Base-by-base conservation (phyloP, 2,329 filamentous ascomycete species). In the Paracorniculantispora psalliotae region DNA sequence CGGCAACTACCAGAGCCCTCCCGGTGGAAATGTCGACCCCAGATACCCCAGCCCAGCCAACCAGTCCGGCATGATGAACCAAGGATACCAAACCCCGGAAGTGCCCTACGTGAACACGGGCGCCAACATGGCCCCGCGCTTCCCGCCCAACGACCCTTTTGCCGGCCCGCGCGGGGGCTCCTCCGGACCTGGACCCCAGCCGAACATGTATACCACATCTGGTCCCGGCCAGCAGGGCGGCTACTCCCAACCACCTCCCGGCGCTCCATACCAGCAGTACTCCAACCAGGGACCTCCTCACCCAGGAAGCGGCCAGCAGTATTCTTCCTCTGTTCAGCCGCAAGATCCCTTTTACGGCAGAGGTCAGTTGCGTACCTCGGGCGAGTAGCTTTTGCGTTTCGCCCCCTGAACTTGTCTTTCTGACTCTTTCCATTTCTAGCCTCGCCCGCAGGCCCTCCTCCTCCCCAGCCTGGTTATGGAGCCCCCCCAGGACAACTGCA, bases 281-380 rank as follows among this genome's bases (percentile, higher is more conserved):
- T 66, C 70, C 65, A 65, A 63, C 67, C 68, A 77, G 65, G 71
- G 47, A 48, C 53, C 71, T 65, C 70, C 75, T 61, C 67, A 66
- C 62, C 68, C 65, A 64, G 64, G 64, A 59, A 61, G 63, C 50
- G 61, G 68, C 53, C 67, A 67, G 61, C 67, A 73, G 37, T 75
- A 75, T 62, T 66, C 54, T 35, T 57, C 70, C 55, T 67, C 73
- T 47, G 73, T 75, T 64, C 80, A 80, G 67, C 75, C 80, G 61
- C 69, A 75, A 68, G 82, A 84, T 69, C 74, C 81, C 48, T 79
- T 79, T 63, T 83, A 81, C 65, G 81, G 81, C 75, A 83, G 83
- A 78, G 82, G 83, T 82, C 79, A 79, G 80, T 86, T 68, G 64
- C 66, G 72, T 69, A 66, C 67, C 67, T 60, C 62, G 61, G 63